Evolutionary conservation across 2,329 filamentous ascomycete genomes (phyloP), one percentile per base, ranked within the genome.

Genomic region (Ophiocordyceps sinensis): DNA sequence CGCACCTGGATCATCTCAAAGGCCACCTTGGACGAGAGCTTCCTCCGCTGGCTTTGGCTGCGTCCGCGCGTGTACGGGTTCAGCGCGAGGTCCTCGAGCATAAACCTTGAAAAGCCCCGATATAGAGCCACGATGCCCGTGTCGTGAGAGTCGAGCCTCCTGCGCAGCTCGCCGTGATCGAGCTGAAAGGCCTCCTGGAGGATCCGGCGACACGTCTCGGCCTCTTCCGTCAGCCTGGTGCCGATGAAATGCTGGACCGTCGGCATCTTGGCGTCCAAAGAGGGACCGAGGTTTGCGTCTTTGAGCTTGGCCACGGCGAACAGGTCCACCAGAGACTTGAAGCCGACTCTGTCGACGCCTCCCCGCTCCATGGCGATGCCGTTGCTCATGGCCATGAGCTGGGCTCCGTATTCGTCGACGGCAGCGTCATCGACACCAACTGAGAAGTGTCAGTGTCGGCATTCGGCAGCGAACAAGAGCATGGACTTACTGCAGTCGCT

Each of bases 101-200:
- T 79, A 36, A 83, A 62, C 31, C 76, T 73, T 21, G 77, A 78
- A 53, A 78, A 81, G 36, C 72, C 66, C 41, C 69, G 66, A 53
- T 82, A 79, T 42, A 68, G 63, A 5, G 65, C 63, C 29, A 83
- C 58, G 21, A 49, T 45, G 46, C 52, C 42, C 45, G 55, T n/a
- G 48, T 59, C 50, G 48, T 51, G 53, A 21, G 49, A 46, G 36
- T 55, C 47, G 43, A 57, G 49, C 42, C 36, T 15, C 45, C 44
- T 42, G 49, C 39, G 48, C 52, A 46, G 45, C 54, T 48, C 44
- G 45, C 44, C 45, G 52, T 40, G 49, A 48, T 56, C 49, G 47
- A 64, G 41, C 53, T 57, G 46, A 52, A 58, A 51, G 46, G 61
- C 58, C 50, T 59, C 46, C 50, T 57, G 50, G 44, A 58, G 47